Evolutionary conservation across 1,139 yeast species (phyloP), one percentile per base, ranked within the genome.

Genomic region (Williopsis jadinii): DNA sequence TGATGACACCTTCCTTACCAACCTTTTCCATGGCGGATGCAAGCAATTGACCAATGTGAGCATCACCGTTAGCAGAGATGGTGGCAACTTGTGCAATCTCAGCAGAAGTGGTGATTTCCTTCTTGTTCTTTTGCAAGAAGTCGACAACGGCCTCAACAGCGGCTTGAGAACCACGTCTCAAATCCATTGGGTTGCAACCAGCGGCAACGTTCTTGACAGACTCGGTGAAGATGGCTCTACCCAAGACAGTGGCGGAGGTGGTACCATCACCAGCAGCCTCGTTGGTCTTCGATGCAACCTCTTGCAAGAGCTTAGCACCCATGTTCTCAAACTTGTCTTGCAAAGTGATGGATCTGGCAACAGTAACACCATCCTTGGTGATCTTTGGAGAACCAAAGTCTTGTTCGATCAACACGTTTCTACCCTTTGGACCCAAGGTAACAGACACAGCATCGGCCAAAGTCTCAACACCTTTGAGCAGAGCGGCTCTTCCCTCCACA

Each of bases 201-300:
- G 98, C 97, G 49, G 98, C 98, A 44, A 92, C 98, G 60, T 92
- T 92, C 75, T 92, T 92, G 51, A 92, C 97, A 27, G 95, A 82
- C 70, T 92, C 98, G 51, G 97, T 84, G 75, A 92, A 92, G 58
- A 92, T 92, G 46, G 97, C 87, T 70, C 96, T 84, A 58, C 97
- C 98, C 54, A 92, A 77, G 44, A 92, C 95, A 45, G 98, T 92
- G 57, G 98, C 98, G 39, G 96, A 84, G 39, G 98, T 92, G 54
- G 98, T 92, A 73, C 98, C 98, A 61, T 92, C 98, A 73, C 98
- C 98, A 49, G 98, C 98, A 56, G 87, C 77, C 71, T 92, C 98
- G 68, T 92, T 92, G 60, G 98, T 92, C 77, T 88, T 92, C 57
- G 96, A 82, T 40, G 98, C 98, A 54, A 92, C 98, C 64, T 92